Base-by-base conservation (phyloP, 23 red algal genomes). In the Agarophyton chilense region DNA sequence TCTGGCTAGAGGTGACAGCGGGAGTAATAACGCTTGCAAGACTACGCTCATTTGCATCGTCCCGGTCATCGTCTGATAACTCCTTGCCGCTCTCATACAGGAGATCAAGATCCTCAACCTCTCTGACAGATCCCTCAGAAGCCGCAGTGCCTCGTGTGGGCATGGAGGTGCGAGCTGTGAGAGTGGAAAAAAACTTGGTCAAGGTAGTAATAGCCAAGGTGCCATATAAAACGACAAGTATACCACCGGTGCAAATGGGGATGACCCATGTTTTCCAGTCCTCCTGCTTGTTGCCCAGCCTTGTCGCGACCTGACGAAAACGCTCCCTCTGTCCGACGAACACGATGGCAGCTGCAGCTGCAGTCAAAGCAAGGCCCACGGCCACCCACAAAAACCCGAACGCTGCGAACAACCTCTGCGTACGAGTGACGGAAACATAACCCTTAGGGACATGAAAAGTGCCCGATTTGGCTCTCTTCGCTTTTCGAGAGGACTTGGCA, bases 351-450 rank as follows among this genome's bases (percentile, higher is more conserved):
- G 82, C 82, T 3, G 50, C 49, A 35, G 19, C 63, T 24, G 62
- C 39, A 49, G 82, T 87, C 28, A 54, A 25, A 6, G 62, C 82
- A 36, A 87, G 44, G 14, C 82, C 82, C 64, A 87, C 67, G 8
- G 64, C 63, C 34, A 87, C 82, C 82, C 82, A 87, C 25, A 87
- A 41, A 60, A 87, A 87, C n/a, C 82, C 82, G 25, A 87, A 39
- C 2, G 62, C 82, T 9, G 82, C 82, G 62, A 54, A 87, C 21
- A 75, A 41, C 3, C 67, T 21, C 68, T 87, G 82, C 65, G 61
- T 2, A 29, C 45, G 61, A 34, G 62, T 87, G 17, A 87, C 82
- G 51, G 82, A 73, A 10, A 87, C 82, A 71, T 75, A 87, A 50
- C 82, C 82, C 34, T 45, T 24, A 2, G 82, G 82, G 22, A 87